Conservation (phyloP, 2,329 filamentous ascomycete genomes). For the Colletotrichum spinosum region DNA sequence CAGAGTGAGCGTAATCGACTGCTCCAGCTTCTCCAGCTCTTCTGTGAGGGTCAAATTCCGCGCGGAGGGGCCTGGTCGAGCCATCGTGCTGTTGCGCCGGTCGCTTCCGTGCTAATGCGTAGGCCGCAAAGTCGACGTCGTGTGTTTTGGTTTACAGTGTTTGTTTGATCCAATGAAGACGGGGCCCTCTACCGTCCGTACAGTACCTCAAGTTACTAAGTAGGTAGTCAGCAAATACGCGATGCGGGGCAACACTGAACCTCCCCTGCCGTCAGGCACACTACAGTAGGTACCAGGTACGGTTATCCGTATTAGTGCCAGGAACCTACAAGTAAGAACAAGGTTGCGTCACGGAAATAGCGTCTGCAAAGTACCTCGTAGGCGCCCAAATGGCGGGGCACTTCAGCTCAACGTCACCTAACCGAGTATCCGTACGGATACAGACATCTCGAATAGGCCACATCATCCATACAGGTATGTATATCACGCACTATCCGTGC, state of each 20-base stretch:
- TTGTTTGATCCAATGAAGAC: slow-evolving; percentile 26
- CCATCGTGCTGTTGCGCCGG: slow-evolving; percentile 53
- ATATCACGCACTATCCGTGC: not conserved
- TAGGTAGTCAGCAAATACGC: slow-evolving; percentile 41
- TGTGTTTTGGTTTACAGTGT: slow-evolving; percentile 19
- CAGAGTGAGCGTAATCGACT: slow-evolving; percentile 94
- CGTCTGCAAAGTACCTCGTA: no score
- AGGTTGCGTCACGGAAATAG: no score
- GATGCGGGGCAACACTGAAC: slow-evolving; percentile 45
- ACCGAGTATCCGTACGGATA: no score
- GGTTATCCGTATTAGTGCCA: not conserved
- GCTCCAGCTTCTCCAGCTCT: slow-evolving; percentile 94
- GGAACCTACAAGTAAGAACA: not conserved
- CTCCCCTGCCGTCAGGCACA: not conserved
- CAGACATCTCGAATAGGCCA: no score
- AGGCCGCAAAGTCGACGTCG: slow-evolving; percentile 1
- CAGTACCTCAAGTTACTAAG: not conserved
- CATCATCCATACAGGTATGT: no score
- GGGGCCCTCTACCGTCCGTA: not conserved
- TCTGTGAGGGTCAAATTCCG: slow-evolving; percentile 84
- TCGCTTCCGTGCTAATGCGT: not conserved
- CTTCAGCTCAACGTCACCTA: not conserved
- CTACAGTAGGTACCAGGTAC: not conserved
- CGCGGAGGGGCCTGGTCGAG: slow-evolving; percentile 59
- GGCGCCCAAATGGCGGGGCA: not conserved